phyloP scores from a whole-genome alignment of 768 basidiomycete genomes.

The Lenzites betulinus region DNA sequence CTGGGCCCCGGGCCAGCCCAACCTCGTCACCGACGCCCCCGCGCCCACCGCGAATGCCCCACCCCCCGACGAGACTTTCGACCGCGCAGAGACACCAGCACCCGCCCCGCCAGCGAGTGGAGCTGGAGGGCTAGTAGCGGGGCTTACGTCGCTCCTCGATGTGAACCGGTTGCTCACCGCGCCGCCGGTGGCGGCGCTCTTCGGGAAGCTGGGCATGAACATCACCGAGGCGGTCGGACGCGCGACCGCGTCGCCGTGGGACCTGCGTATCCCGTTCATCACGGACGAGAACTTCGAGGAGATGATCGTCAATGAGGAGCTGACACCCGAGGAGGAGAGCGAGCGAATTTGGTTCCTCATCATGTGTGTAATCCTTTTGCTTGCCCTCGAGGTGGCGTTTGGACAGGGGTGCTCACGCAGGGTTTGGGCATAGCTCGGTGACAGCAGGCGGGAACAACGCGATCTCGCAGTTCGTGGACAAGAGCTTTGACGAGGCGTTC shows the following conservation, averaged over 20 bases:
- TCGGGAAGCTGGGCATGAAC: slow-evolving; percentile 68
- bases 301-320: slow-evolving; percentile 66
- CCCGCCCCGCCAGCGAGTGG: slow-evolving; percentile 10
- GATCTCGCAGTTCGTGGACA: slow-evolving; percentile 69
- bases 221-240: slow-evolving; percentile 55
- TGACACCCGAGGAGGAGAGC: slow-evolving; percentile 61
- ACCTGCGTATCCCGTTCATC: slow-evolving; percentile 72
- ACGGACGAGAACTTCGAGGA: slow-evolving; percentile 82
- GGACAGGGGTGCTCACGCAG: not conserved
- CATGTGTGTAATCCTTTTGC: slow-evolving; percentile 54
- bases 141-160: slow-evolving; percentile 23
- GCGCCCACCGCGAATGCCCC: slow-evolving; percentile 5
- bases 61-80: slow-evolving; percentile 9
- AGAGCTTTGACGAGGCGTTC: slow-evolving; percentile 73
- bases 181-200: slow-evolving; percentile 54
- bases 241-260: slow-evolving; percentile 51
- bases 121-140: not conserved
- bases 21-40: slow-evolving; percentile 29
- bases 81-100: slow-evolving; percentile 6
- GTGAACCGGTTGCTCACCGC: slow-evolving; percentile 46
- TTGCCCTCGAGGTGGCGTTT: not conserved
- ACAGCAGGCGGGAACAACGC: slow-evolving; percentile 62
- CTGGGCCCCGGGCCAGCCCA: slow-evolving; percentile 77
- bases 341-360: slow-evolving; percentile 77
- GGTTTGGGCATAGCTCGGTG: slow-evolving; percentile 45